Base-by-base conservation (phyloP, 306 rosid genomes). In the cucumber (Cucumis sativus) region DNA sequence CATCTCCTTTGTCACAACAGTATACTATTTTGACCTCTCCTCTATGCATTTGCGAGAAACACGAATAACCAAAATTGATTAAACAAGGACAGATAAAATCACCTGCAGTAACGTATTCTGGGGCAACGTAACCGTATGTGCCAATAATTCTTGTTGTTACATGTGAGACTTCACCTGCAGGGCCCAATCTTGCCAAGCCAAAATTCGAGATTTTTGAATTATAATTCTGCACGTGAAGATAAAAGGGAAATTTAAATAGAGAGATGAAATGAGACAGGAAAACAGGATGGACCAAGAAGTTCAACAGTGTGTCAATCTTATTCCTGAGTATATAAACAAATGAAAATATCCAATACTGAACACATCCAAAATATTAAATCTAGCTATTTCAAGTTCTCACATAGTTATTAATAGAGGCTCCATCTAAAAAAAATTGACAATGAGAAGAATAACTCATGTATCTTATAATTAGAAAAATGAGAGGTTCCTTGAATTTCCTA, bases 71-170 rank as follows among this genome's bases (percentile, higher is more conserved):
- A 25, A 71, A 51, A 23, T 8, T 51, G 28, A 52, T 7, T 17
- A 28, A 30, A 72, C 5, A 33, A 30, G 33, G 28, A 13, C 23
- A 41, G 45, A 77, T 58, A 52, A 21, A 57, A 77, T 88, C 77
- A 94, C 97, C 97, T 79, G 95, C 92, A 57, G 91, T 89, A 39
- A 92, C 62, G 76, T 90, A 90, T 82, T 95, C 98, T 4, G 97
- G 97, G 72, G 98, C 98, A 70, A 90, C 95, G 79, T 95, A 92
- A 33, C 96, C 98, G 64, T 66, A 71, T 2, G 97, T 88, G 82
- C 98, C 97, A 84, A 90, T 92, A 66, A 92, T 47, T 82, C 96
- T 83, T 18, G 97, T 92, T n/a, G 90, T 87, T 78, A 95, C 98
- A 45, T 92, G 97, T 7, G 98, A 78, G 18, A 88, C 88, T 82